These are phyloP conservation scores for Claviceps sp. DNA, from an alignment of 2,329 filamentous ascomycete species.

Conservation along the genomic window DNA sequence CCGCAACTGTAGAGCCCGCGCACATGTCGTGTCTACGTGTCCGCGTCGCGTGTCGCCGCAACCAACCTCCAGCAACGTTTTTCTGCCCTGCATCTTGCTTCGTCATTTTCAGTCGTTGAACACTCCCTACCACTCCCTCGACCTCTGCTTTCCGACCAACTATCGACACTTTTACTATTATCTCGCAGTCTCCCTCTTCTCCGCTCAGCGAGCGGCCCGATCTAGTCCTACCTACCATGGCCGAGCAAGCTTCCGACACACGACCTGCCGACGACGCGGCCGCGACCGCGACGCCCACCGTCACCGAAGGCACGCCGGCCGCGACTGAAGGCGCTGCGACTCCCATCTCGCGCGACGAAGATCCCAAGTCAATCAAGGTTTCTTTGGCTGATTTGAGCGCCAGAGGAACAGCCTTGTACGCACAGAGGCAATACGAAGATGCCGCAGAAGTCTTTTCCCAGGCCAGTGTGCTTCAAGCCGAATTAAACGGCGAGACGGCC, in stretches of 20 bases:
- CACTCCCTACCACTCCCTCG: not conserved
- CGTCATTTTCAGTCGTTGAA: not conserved
- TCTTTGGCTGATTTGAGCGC: conserved; percentile 66
- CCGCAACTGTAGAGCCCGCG: too few relatives aligned
- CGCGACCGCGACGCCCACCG: not conserved
- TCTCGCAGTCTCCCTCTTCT: not conserved
- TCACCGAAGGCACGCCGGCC: conserved; percentile 6
- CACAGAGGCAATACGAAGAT: conserved; percentile 74
- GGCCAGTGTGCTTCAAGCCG: conserved; percentile 79
- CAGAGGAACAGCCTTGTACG: conserved; percentile 73
- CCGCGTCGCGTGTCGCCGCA: too few relatives aligned
- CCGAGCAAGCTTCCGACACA: conserved; percentile 10
- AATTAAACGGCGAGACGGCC: conserved; percentile 83
- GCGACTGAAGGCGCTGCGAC: conserved; percentile 10
- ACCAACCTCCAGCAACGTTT: not conserved
- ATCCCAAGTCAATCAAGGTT: conserved; percentile 40
- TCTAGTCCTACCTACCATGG: conserved; percentile 9
- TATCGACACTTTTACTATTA: not conserved
- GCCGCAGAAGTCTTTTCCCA: conserved; percentile 80
- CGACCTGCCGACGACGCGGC: conserved; percentile 8
- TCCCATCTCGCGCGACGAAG: conserved; percentile 24
- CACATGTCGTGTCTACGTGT: too few relatives aligned
- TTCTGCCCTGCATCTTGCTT: not conserved
- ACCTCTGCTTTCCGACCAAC: not conserved
- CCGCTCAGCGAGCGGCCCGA: not conserved